Conservation (phyloP, 441 rosid genomes). For the Croton laevigatus region DNA sequence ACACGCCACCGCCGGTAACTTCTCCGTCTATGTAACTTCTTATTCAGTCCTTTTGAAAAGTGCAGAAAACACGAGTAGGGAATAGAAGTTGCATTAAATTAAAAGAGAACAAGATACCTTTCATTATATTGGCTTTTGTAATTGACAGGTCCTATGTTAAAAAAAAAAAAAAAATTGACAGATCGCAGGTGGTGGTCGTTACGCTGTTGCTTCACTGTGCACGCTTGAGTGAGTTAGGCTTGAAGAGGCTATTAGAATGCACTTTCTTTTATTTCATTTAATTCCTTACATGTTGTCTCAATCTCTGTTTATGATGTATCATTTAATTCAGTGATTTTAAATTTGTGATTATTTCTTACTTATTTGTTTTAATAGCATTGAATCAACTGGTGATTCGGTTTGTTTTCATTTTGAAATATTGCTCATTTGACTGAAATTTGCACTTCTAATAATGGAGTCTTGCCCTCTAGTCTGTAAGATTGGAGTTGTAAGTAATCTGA, state of each 20-base stretch:
- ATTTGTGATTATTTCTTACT: not conserved
- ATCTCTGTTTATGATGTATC: not conserved
- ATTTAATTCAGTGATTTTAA: not conserved
- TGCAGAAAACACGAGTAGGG: no score
- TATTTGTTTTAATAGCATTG: not conserved
- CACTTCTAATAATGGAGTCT: not conserved
- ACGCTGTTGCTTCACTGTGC: not conserved
- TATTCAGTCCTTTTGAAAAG: no score
- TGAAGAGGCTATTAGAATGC: not conserved
- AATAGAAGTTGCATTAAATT: no score
- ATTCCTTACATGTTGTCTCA: not conserved
- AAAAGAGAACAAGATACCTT: no score
- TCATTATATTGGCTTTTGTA: not conserved
- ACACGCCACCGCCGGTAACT: not conserved
- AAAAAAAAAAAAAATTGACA: no score
- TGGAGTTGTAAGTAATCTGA: not conserved
- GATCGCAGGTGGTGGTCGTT: not conserved
- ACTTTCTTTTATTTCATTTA: not conserved
- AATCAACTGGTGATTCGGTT: not conserved
- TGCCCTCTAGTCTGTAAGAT: not conserved
- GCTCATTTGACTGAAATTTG: not conserved
- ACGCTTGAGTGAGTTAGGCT: not conserved
- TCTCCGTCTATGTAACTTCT: not conserved
- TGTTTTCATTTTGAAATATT: not conserved
- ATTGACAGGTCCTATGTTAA: not conserved